These are phyloP conservation scores for Evernia prunastri DNA, from an alignment of 495 filamentous ascomycete species.

Conservation along the genomic window DNA sequence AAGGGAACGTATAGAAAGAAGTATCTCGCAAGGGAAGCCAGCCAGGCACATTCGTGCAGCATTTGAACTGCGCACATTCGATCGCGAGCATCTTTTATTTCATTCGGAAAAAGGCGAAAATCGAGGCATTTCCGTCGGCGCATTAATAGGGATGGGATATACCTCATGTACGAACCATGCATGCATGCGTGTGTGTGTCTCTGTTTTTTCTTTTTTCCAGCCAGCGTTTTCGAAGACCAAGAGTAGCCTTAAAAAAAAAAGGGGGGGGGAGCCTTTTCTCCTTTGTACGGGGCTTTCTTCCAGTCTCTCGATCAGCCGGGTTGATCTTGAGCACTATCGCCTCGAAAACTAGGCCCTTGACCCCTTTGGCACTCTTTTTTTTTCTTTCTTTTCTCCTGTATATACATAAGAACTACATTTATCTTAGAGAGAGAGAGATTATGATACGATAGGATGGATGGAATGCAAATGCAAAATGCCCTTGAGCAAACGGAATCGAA, in stretches of 20 bases:
- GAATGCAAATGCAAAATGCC: too few species aligned
- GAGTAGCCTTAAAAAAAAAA: too few species aligned
- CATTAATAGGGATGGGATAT: too few species aligned
- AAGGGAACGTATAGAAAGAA: neutral
- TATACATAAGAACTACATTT: neutral
- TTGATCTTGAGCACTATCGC: conserved; percentile 4
- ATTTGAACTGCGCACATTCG: neutral
- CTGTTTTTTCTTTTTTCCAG: neutral
- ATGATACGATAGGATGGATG: neutral
- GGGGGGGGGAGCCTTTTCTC: too few species aligned
- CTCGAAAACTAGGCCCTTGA: too few species aligned
- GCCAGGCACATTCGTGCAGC: neutral
- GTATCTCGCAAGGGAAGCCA: neutral
- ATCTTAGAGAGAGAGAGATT: neutral
- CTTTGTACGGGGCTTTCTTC: neutral
- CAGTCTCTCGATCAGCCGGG: neutral
- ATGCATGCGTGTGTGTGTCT: neutral
- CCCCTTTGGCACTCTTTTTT: neutral
- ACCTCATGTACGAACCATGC: neutral
- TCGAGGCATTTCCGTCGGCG: neutral
- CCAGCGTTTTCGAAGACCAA: too few species aligned
- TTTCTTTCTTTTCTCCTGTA: too few species aligned
- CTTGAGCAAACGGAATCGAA: too few species aligned
- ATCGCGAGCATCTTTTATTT: neutral
- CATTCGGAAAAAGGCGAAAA: neutral